Conservation (phyloP, 768 basidiomycete species). For the Wakefieldia striispora region DNA sequence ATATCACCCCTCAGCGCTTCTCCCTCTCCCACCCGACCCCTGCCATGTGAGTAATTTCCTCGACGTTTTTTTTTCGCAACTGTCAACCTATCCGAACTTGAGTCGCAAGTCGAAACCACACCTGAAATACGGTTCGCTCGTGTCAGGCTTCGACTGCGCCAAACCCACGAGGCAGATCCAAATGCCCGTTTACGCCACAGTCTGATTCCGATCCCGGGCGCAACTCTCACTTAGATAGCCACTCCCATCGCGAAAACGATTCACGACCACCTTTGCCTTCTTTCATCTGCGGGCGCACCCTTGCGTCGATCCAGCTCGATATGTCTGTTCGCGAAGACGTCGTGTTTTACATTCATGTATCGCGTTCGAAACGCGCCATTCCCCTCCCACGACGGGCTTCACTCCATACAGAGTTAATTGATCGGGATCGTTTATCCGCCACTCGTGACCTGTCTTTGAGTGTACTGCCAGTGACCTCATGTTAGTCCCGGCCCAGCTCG, state of each 20-base stretch:
- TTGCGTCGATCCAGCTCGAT: constrained; percentile 1
- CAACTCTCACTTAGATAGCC: background rate
- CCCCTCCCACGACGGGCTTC: background rate
- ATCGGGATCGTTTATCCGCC: background rate
- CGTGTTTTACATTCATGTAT: background rate
- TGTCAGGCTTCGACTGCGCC: constrained; percentile 6
- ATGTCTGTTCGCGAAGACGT: background rate
- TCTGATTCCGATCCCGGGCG: no score
- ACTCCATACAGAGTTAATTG: background rate
- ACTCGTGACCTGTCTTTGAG: background rate
- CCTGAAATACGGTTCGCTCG: background rate
- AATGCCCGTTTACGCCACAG: background rate
- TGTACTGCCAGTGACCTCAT: background rate
- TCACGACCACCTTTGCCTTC: background rate
- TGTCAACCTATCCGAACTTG: background rate
- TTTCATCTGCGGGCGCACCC: background rate
- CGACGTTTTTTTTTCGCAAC: no score
- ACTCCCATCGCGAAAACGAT: constrained; percentile 1
- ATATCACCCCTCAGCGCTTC: constrained; percentile 9
- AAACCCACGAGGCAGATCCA: constrained; percentile 13
- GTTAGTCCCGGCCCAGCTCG: no score
- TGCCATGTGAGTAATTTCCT: no score
- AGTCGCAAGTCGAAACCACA: no score
- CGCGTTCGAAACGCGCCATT: background rate
- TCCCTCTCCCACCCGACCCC: constrained; percentile 15